Conservation (phyloP, 257 asterid species). For the Primulina eburnea region DNA sequence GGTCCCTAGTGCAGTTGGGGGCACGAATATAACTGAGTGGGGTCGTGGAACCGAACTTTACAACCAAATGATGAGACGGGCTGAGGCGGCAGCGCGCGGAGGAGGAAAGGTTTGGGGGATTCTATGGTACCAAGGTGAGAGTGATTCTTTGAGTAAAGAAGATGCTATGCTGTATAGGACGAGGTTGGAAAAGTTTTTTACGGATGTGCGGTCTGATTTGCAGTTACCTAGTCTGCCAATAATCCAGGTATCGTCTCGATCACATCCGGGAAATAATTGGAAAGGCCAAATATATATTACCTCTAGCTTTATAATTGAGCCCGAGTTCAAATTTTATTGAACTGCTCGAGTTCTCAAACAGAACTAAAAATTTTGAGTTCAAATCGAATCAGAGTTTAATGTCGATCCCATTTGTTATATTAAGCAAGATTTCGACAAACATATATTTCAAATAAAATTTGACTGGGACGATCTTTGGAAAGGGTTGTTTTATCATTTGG, state of each 20-base stretch:
- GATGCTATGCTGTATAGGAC: conserved; percentile 23
- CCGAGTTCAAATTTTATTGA: too few species aligned
- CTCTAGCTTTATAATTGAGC: too few species aligned
- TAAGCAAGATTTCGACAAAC: too few species aligned
- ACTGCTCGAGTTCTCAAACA: too few species aligned
- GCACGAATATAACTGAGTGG: conserved; percentile 43
- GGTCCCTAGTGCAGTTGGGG: conserved; percentile 79
- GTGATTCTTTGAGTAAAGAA: background rate
- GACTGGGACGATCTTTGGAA: too few species aligned
- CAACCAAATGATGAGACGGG: conserved; percentile 33
- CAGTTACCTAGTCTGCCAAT: conserved; percentile 31
- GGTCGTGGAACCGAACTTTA: conserved; percentile 35
- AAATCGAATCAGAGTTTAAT: too few species aligned
- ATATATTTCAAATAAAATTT: too few species aligned
- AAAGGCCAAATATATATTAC: too few species aligned
- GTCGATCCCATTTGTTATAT: too few species aligned
- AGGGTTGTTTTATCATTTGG: too few species aligned
- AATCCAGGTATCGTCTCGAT: conserved; percentile 28
- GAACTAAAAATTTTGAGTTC: too few species aligned
- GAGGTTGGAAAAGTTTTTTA: conserved; percentile 23
- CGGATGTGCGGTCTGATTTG: conserved; percentile 36
- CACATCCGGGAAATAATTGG: too few species aligned
- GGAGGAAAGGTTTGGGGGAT: conserved; percentile 25
- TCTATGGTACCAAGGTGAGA: conserved; percentile 56
- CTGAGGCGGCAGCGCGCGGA: conserved; percentile 35